Evolutionary conservation across 1,284 basidiomycete species (phyloP).

Genomic region (Inonotus hispidus): DNA sequence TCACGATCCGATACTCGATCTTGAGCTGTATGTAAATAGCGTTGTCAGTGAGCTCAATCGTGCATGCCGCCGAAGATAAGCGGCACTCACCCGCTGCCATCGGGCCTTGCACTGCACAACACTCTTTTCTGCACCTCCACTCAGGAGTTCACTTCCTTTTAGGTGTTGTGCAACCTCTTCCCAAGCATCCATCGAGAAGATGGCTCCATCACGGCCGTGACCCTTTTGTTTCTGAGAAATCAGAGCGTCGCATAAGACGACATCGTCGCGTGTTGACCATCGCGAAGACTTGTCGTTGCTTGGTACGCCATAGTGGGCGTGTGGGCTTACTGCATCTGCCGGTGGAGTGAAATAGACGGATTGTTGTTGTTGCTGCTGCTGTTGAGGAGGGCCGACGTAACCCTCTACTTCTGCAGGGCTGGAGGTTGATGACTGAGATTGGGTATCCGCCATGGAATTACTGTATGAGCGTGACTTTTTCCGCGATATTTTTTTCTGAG

Average conservation of each 20-base stretch:
- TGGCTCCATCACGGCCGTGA: not conserved
- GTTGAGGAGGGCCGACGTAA: not conserved
- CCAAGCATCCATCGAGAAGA: constrained; percentile 13
- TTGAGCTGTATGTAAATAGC: constrained; percentile 9
- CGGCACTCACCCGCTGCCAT: constrained; percentile 13
- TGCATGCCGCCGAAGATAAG: not conserved
- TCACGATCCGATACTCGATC: constrained; percentile 15
- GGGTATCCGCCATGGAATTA: not conserved
- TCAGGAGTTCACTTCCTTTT: constrained; percentile 7
- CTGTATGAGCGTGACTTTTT: not conserved
- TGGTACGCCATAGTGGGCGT: not conserved
- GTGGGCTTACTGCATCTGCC: not conserved
- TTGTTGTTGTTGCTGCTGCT: not conserved
- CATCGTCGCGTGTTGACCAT: constrained; percentile 16
- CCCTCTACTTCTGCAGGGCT: not conserved
- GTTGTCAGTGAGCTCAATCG: not conserved
- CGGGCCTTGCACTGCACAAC: constrained; percentile 16
- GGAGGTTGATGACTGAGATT: not conserved
- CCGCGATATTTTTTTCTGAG: not conserved
- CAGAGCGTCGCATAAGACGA: constrained; percentile 10
- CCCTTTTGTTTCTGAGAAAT: constrained; percentile 5
- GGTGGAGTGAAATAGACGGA: not conserved
- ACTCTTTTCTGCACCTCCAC: constrained; percentile 13
- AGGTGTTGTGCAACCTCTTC: constrained; percentile 2
- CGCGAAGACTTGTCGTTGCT: constrained; percentile 8